Base-by-base conservation (phyloP, 2,329 filamentous ascomycete species). In the Pseudogymnoascus sp. region DNA sequence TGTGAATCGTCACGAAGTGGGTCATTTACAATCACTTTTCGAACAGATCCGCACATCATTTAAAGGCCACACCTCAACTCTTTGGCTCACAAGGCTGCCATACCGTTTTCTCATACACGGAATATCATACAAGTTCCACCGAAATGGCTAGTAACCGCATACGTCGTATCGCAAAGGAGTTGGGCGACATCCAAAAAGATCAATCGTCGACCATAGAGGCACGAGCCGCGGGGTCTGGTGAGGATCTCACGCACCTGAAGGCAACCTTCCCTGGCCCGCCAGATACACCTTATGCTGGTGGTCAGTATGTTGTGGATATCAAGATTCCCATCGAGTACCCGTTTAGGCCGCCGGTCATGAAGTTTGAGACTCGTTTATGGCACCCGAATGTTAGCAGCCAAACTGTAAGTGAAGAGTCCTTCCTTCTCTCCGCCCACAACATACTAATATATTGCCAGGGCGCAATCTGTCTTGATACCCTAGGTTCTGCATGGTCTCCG, bases 351-450 rank as follows among this genome's bases (percentile, higher is more conserved):
- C 94, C 94, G 4, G 75, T 84, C 63, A 97, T 99, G 88, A 88
- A 85, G 69, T 97, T 97, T 72, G 84, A 88, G 66, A 99, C 94
- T 66, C 92, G 88, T 75, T 88, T 97, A 69, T 99, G 92, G 92
- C 94, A 99, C 74, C 94, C 94, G 35, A 99, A 99, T 72, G 85
- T 99, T 77, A 95, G 90, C 80, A 93, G 89, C 71, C 89, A 94
- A 73, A 97, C 92, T 40, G 92, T 96, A 77, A 71, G 87, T 80
- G 15, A 18, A 21, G 27, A 33, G 2, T 55, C 36, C 18, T 12
- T 2, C 9, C 39, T 35, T 25, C 12, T 40, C 13, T 8, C 9
- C 6, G 2, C 13, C 7, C 18, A 25, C 7, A 15, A 48, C 33
- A 55, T 66, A 33, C 70, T 77, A 63, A 61, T 3, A 9, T 42